A percentile compares a stretch with the other conserved stretches of the same genome.
Conservation (phyloP, 2,329 filamentous ascomycete genomes). For the Ophiostoma perfectum region DNA sequence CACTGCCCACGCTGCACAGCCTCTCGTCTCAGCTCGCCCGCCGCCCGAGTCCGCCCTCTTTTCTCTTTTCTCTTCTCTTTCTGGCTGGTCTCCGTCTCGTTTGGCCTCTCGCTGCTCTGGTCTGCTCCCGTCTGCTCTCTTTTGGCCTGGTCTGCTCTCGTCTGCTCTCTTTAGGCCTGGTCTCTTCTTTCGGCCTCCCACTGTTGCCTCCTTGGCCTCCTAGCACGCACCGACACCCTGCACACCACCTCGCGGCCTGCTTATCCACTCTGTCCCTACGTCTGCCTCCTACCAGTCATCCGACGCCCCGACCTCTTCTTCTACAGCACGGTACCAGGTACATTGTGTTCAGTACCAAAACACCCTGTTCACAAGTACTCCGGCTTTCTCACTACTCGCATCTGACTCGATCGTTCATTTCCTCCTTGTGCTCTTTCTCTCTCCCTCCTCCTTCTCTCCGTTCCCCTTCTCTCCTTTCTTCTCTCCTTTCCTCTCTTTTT, state of each 20-base stretch:
- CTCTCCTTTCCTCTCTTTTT: not conserved
- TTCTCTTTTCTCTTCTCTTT: not conserved
- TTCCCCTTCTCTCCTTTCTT: not conserved
- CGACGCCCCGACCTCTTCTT: slow-evolving; percentile 2
- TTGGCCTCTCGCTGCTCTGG: too few relatives aligned
- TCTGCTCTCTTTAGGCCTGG: too few relatives aligned
- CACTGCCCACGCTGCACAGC: not conserved
- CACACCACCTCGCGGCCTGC: not conserved
- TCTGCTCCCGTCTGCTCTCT: too few relatives aligned
- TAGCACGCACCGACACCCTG: not conserved
- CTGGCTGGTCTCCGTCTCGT: too few relatives aligned
- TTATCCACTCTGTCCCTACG: not conserved
- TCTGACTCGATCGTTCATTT: not conserved
- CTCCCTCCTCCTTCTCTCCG: not conserved
- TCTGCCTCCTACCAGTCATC: not conserved
- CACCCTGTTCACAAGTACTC: not conserved
- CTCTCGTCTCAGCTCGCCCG: slow-evolving; percentile 1
- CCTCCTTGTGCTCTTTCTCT: not conserved
- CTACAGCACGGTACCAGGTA: slow-evolving; percentile 2
- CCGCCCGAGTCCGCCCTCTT: slow-evolving; percentile 1
- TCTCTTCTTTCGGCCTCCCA: not conserved
- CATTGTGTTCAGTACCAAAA: not conserved
- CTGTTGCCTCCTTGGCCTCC: not conserved
- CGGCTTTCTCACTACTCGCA: not conserved
- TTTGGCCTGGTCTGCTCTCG: too few relatives aligned